Evolutionary conservation across 2,329 filamentous ascomycete genomes (phyloP), one percentile per base, ranked within the genome.

Genomic region (Lomentospora prolificans): DNA sequence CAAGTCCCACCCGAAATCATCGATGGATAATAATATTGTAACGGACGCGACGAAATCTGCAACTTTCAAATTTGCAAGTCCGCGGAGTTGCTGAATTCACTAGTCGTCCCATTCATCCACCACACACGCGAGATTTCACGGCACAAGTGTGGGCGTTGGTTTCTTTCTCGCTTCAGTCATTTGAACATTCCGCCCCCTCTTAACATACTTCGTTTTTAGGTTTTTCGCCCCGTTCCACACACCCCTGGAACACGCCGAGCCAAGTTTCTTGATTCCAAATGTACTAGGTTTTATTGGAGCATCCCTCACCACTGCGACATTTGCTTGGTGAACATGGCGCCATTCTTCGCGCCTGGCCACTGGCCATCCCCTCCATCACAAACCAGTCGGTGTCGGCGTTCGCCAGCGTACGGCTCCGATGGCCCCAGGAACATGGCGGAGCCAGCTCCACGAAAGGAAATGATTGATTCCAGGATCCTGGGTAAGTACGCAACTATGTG

Each of bases 1-100:
- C 44, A 48, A 48, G 44, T 22, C 44, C 44, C 44, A 48, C 44
- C 44, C 44, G 44, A 48, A 25, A 48, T 19, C 30, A 33, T n/a
- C n/a, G 30, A 33, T 33, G 30, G 7, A 33, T 33, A 7, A 12
- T 7, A 33, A 33, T 6, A 6, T 12, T 7, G 30, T 6, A 12
- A 33, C 30, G 12, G 7, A 33, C 30, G 12, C 30, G 12, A 12
- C 6, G 30, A 7, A n/a, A n/a, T n/a, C n/a, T n/a, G n/a, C n/a
- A n/a, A n/a, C n/a, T n/a, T n/a, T n/a, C n/a, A 6, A 6, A 7
- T 33, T 33, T 22, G 24, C 17, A 48, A 22, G 6, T 48, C 44
- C 44, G 44, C 44, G 44, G 44, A 48, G 44, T 22, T 22, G 44
- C 44, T 48, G 17, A 48, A 48, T 27, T 25, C 44, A 6, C 22